Conservation (phyloP, 2,329 filamentous ascomycete species). For the Diaporthe vaccinii region DNA sequence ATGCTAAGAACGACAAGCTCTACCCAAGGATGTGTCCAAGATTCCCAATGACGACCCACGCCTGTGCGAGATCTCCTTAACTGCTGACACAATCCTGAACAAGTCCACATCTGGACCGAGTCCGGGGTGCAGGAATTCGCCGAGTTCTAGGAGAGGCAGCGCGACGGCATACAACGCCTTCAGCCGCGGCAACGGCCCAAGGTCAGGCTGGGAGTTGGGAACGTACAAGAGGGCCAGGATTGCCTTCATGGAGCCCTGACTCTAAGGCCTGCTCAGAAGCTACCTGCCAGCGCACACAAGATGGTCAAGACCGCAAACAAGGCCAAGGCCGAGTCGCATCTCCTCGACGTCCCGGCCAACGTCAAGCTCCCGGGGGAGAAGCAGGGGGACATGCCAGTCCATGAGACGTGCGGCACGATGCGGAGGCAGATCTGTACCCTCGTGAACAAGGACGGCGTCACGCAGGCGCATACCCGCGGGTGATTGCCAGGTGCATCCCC, state of each 20-base stretch:
- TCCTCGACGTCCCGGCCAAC: slow-evolving; percentile 44
- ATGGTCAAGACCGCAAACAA: slow-evolving; percentile 4
- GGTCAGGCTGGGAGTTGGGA: slow-evolving; percentile 51
- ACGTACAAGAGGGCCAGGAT: slow-evolving; percentile 53
- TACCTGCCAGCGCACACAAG: slow-evolving; percentile 33
- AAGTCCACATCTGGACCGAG: slow-evolving; percentile 61
- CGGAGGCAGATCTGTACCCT: slow-evolving; percentile 67
- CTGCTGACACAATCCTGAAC: slow-evolving; percentile 33
- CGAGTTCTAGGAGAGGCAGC: slow-evolving; percentile 60
- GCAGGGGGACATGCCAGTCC: slow-evolving; percentile 60
- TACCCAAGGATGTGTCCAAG: slow-evolving; percentile 19
- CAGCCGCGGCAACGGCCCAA: slow-evolving; percentile 61
- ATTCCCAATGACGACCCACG: slow-evolving; percentile 36
- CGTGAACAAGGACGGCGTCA: slow-evolving; percentile 60
- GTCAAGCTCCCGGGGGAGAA: slow-evolving; percentile 60
- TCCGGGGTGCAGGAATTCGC: slow-evolving; percentile 64
- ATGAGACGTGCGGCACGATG: slow-evolving; percentile 70
- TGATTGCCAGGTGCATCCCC: slow-evolving; percentile 56
- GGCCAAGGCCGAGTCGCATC: not conserved
- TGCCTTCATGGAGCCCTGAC: slow-evolving; percentile 65
- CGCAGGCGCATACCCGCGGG: slow-evolving; percentile 64
- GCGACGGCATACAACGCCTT: slow-evolving; percentile 58
- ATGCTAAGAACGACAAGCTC: slow-evolving; percentile 14
- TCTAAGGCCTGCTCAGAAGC: slow-evolving; percentile 58
- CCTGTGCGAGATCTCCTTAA: slow-evolving; percentile 7